A percentile compares a stretch with the other conserved stretches of the same genome.
phyloP scores from a whole-genome alignment of 495 filamentous ascomycete species.

The Hypoxylon trugodes region DNA sequence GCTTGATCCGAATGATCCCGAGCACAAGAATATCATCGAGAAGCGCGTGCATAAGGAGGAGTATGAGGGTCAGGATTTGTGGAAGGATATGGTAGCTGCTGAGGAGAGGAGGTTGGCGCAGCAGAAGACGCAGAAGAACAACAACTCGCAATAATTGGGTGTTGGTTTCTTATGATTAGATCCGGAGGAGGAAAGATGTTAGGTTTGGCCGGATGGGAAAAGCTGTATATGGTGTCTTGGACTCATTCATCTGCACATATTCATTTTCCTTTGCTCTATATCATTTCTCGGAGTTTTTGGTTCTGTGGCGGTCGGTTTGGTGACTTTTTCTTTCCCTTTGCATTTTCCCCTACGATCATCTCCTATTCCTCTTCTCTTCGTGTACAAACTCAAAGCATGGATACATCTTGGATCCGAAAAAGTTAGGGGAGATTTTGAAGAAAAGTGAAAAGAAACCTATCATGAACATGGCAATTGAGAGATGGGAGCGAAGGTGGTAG shows the following conservation, averaged over 20 bases:
- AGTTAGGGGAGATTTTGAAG: too few species aligned
- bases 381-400: conserved; percentile 28
- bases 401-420: background rate
- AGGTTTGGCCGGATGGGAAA: background rate
- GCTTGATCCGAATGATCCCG: conserved; percentile 74
- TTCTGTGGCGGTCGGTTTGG: conserved; percentile 13
- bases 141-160: background rate
- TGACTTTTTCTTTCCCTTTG: conserved; percentile 7
- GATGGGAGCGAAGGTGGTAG: background rate
- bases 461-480: background rate
- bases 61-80: conserved; percentile 83
- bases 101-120: conserved; percentile 74
- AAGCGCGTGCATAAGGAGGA: conserved; percentile 76
- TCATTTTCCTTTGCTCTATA: conserved; percentile 10
- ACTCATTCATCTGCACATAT: background rate
- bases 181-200: background rate
- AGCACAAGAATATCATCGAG: conserved; percentile 75
- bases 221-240: background rate
- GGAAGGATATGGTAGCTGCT: conserved; percentile 86
- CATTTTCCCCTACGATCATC: too few species aligned
- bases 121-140: conserved; percentile 58
- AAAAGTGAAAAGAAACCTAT: too few species aligned
- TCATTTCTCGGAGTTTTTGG: conserved; percentile 29
- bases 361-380: conserved; percentile 19
- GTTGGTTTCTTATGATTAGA: background rate